phyloP scores from a whole-genome alignment of 129 eudicot species.

The Lactuca saligna region DNA sequence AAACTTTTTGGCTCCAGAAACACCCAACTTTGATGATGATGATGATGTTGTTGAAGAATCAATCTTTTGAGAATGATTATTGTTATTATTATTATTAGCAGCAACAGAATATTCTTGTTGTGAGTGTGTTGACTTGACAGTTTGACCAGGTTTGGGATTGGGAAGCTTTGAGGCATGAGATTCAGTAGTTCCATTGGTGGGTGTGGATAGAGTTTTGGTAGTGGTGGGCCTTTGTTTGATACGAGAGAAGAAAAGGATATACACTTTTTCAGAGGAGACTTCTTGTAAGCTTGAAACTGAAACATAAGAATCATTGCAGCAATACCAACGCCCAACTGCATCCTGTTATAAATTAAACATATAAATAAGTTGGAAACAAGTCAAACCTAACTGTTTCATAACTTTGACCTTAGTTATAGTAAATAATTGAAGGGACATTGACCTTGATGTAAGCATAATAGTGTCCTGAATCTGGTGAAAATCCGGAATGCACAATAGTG shows the following conservation, averaged over 20 bases:
- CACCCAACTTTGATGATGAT: slow-evolving; percentile 24
- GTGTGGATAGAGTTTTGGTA: slow-evolving; percentile 33
- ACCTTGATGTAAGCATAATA: slow-evolving; percentile 98
- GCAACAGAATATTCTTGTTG: slow-evolving; percentile 26
- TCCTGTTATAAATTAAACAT: slow-evolving; percentile 43
- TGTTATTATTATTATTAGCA: background rate
- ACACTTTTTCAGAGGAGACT: slow-evolving; percentile 89
- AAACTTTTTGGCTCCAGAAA: slow-evolving; percentile 32
- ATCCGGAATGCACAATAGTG: slow-evolving; percentile 93
- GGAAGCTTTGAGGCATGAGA: slow-evolving; percentile 35
- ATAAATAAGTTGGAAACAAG: slow-evolving; percentile 9
- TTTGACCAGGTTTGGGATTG: slow-evolving; percentile 28
- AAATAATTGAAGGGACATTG: slow-evolving; percentile 52
- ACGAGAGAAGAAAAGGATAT: slow-evolving; percentile 91
- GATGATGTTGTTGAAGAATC: slow-evolving; percentile 25
- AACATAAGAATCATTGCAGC: slow-evolving; percentile 95
- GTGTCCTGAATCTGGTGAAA: slow-evolving; percentile 95
- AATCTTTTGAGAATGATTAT: slow-evolving; percentile 34
- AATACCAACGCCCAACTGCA: slow-evolving; percentile 84
- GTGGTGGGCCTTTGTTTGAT: slow-evolving; percentile 62
- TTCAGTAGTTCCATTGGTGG: slow-evolving; percentile 65
- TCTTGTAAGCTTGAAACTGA: slow-evolving; percentile 72
- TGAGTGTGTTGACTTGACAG: slow-evolving; percentile 30
- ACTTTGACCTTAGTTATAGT: background rate
- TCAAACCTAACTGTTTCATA: no score